phyloP scores from a whole-genome alignment of 768 basidiomycete species.

The Coprinopsis cinerea region DNA sequence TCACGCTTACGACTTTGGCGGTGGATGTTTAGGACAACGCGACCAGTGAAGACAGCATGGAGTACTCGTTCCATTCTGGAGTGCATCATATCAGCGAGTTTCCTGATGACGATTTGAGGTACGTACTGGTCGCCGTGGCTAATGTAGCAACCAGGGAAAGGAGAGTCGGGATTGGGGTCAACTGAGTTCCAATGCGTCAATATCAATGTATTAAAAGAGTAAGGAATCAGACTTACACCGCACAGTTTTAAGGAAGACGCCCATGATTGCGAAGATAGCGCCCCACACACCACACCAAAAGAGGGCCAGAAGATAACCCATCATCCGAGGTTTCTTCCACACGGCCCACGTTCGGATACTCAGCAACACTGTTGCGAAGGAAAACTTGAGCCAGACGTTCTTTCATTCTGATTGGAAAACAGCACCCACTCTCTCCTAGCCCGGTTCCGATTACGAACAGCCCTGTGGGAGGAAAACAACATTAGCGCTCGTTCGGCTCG shows the following conservation, averaged over 20 bases:
- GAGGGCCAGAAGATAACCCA: slow-evolving; percentile 10
- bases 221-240: slow-evolving; percentile 12
- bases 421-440: slow-evolving; percentile 15
- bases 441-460: slow-evolving; percentile 17
- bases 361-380: slow-evolving; percentile 16
- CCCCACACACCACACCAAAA: slow-evolving; percentile 14
- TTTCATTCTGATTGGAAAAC: neutral
- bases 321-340: slow-evolving; percentile 12
- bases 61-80: slow-evolving; percentile 4
- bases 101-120: neutral
- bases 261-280: slow-evolving; percentile 10
- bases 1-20: neutral
- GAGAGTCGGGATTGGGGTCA: slow-evolving; percentile 14
- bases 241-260: slow-evolving; percentile 9
- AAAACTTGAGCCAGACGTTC: neutral
- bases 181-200: slow-evolving; percentile 7
- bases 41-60: slow-evolving; percentile 1
- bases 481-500: too few relatives aligned
- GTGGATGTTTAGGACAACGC: slow-evolving; percentile 4
- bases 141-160: slow-evolving; percentile 17
- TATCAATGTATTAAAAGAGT: neutral
- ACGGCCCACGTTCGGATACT: slow-evolving; percentile 18
- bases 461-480: slow-evolving; percentile 1
- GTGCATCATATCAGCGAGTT: neutral
- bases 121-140: slow-evolving; percentile 10